Percentiles rank a stretch among this genome's conserved stretches.
Evolutionary conservation across 1,284 basidiomycete species (phyloP).

Genomic region (Fistulinella staudtii): DNA sequence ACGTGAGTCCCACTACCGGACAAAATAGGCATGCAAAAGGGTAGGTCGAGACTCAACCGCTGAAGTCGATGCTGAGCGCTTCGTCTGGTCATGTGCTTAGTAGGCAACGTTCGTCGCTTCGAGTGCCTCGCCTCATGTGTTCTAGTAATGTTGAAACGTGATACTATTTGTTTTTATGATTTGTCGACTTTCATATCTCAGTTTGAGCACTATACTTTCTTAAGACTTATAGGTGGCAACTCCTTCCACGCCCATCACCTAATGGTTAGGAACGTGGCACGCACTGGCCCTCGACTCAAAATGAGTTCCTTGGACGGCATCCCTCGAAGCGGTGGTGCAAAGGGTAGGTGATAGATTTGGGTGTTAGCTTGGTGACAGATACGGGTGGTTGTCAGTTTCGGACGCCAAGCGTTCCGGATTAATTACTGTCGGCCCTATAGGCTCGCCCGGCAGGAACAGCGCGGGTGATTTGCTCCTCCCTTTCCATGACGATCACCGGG

Average conservation of each 20-base stretch:
- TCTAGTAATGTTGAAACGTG: conserved; percentile 2
- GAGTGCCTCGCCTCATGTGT: not conserved
- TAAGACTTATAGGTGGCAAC: not conserved
- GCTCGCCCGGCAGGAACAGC: not conserved
- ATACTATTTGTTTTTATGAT: not conserved
- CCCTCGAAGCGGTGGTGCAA: no score
- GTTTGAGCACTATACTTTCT: not conserved
- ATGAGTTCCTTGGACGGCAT: not conserved
- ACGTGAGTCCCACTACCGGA: no score
- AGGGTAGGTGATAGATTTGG: no score
- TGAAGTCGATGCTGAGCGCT: not conserved
- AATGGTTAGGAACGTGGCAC: no score
- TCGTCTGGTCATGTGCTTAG: not conserved
- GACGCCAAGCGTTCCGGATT: not conserved
- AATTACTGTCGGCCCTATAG: not conserved
- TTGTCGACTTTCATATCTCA: not conserved
- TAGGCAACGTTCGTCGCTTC: conserved; percentile 21
- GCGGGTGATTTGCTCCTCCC: not conserved
- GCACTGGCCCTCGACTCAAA: not conserved
- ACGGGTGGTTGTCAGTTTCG: no score
- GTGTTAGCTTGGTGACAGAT: no score
- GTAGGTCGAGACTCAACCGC: not conserved
- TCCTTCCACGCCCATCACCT: no score
- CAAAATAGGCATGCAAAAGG: not conserved
- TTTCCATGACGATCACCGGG: conserved; percentile 15